These are phyloP conservation scores for Nannochloris sp. DNA, from an alignment of 139 green algal genomes.

Conservation along the genomic window DNA sequence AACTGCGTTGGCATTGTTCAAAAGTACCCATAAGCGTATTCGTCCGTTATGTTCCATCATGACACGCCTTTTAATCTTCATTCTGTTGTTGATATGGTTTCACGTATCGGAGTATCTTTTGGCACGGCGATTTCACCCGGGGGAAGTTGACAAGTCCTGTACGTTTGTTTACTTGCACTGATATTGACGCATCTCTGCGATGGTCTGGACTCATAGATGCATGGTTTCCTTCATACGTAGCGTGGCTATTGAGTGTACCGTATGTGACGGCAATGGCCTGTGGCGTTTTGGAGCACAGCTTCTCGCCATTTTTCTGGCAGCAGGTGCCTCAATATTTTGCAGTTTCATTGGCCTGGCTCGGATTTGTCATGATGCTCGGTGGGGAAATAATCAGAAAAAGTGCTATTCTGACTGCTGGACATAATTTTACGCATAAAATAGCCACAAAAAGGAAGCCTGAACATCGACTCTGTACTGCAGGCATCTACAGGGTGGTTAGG, in stretches of 20 bases:
- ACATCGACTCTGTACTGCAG: slow-evolving; percentile 44
- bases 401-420: slow-evolving; percentile 49
- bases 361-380: slow-evolving; percentile 33
- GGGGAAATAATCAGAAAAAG: slow-evolving; percentile 56
- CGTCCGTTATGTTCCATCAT: neutral
- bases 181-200: no score
- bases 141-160: slow-evolving; percentile 12
- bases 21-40: no score
- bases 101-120: slow-evolving; percentile 60
- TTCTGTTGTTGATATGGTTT: slow-evolving; percentile 37
- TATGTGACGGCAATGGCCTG: slow-evolving; percentile 46
- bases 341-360: slow-evolving; percentile 7
- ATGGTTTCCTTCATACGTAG: slow-evolving; percentile 6
- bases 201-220: no score
- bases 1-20: no score
- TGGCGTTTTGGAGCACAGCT: slow-evolving; percentile 28
- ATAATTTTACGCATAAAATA: slow-evolving; percentile 68
- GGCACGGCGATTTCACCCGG: slow-evolving; percentile 29
- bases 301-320: slow-evolving; percentile 17
- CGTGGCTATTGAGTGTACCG: slow-evolving; percentile 40
- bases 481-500: slow-evolving; percentile 60
- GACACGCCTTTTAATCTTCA: slow-evolving; percentile 18
- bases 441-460: slow-evolving; percentile 17
- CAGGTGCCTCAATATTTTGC: slow-evolving; percentile 11
- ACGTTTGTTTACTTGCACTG: no score